Base-by-base conservation (phyloP, 2,329 filamentous ascomycete species). In the Colletotrichum chrysophilum region DNA sequence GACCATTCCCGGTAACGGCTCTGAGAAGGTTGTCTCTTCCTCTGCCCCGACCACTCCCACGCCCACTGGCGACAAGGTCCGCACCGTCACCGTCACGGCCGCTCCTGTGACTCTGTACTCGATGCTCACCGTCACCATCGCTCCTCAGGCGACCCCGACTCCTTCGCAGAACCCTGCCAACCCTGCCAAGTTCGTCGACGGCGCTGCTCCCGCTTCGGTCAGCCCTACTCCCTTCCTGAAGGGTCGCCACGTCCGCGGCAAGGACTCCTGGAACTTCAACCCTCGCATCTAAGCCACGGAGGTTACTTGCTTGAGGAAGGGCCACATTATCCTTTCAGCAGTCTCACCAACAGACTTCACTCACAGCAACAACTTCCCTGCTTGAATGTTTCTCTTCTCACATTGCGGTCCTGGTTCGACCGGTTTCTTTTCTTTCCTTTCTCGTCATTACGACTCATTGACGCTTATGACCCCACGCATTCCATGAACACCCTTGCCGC, bases 71-170 rank as follows among this genome's bases (percentile, higher is more conserved):
- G 56, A 28, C 26, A 69, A 64, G n/a, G 75, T 73, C 38, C 70
- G 70, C 34, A 70, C 73, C 38, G 61, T 77, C 21, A 74, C 76
- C 30, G 74, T 77, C 34, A 69, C 79, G 5, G 76, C 80, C 52
- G 74, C 78, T 8, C 76, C 77, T 28, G 68, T 74, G 18, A 77
- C 78, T 16, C 70, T 71, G 3, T 73, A 67, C 28, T 72, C 60
- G 14, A 72, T 71, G 26, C 82, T 86, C 38, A 87, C 86, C 3
- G 86, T 87, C 55, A 88, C 86, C 1, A 83, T 86, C 61, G 78
- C 76, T 32, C 34, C 80, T 7, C 81, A 82, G 9, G 81, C 85
- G 3, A 82, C 69, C 16, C 56, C 81, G n/a, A 85, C 86, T 3
- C 81, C 86, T 10, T 75, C 84, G n/a, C 84, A 83, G 1, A 81